Conservation (phyloP, 495 filamentous ascomycete genomes). For the Penicillium samsonianum region DNA sequence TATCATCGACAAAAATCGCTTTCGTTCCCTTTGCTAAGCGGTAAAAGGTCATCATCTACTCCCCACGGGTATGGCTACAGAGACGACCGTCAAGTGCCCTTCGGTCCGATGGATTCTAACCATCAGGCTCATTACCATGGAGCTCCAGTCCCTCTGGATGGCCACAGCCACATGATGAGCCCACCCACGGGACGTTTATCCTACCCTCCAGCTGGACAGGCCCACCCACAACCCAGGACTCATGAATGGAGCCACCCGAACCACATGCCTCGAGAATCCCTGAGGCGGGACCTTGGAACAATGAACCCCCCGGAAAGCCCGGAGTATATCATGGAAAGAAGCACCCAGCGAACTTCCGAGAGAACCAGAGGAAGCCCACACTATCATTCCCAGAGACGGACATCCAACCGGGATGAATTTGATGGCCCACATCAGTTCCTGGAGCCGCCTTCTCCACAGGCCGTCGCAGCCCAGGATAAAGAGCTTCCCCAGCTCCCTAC, state of each 20-base stretch:
- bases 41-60: slow-evolving; percentile 36
- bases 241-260: slow-evolving; percentile 41
- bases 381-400: slow-evolving; percentile 64
- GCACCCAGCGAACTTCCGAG: slow-evolving; percentile 39
- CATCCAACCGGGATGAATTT: slow-evolving; percentile 86
- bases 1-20: slow-evolving; percentile 15
- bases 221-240: slow-evolving; percentile 35
- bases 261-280: slow-evolving; percentile 36
- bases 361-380: slow-evolving; percentile 53
- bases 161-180: slow-evolving; percentile 27
- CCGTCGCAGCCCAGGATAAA: slow-evolving; percentile 69
- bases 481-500: slow-evolving; percentile 80
- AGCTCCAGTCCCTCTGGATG: slow-evolving; percentile 29
- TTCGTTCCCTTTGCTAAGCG: slow-evolving; percentile 30
- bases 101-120: slow-evolving; percentile 36
- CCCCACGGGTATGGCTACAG: slow-evolving; percentile 34
- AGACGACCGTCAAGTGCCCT: slow-evolving; percentile 29
- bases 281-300: slow-evolving; percentile 37
- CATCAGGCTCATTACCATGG: slow-evolving; percentile 35
- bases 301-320: slow-evolving; percentile 37
- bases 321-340: slow-evolving; percentile 46
- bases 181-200: slow-evolving; percentile 37
- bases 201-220: slow-evolving; percentile 38
- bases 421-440: slow-evolving; percentile 82
- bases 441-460: slow-evolving; percentile 62